Evolutionary conservation across 768 basidiomycete species (phyloP).

Genomic region (Agaricus subrufescens): DNA sequence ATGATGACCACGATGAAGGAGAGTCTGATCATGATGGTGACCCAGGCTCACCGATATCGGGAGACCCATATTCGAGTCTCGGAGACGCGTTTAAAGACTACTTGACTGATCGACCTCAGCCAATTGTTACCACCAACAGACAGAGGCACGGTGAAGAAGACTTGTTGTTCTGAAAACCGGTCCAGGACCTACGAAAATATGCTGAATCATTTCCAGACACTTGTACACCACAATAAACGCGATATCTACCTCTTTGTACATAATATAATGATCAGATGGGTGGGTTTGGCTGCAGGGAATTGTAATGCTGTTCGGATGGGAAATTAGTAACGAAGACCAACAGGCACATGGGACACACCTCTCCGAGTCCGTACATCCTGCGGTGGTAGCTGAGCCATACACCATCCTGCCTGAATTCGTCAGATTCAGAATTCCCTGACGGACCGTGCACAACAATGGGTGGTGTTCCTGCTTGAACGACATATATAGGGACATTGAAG

Average conservation of each 20-base stretch:
- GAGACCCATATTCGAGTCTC: slow-evolving; percentile 83
- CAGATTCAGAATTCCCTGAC: slow-evolving; percentile 24
- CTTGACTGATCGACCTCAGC: slow-evolving; percentile 66
- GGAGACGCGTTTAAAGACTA: slow-evolving; percentile 75
- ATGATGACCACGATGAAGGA: slow-evolving; percentile 25
- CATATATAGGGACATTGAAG: slow-evolving; percentile 83
- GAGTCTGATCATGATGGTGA: slow-evolving; percentile 18
- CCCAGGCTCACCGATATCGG: slow-evolving; percentile 23
- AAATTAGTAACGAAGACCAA: slow-evolving; percentile 2
- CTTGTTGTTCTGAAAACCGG: slow-evolving; percentile 48
- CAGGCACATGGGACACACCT: slow-evolving; percentile 47
- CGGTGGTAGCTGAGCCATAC: slow-evolving; percentile 89
- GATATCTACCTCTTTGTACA: not conserved
- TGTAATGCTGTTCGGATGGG: slow-evolving; percentile 65
- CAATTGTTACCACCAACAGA: slow-evolving; percentile 42
- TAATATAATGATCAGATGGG: slow-evolving; percentile 12
- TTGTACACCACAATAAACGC: slow-evolving; percentile 11
- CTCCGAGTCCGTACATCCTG: slow-evolving; percentile 92
- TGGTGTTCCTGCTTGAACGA: slow-evolving; percentile 81
- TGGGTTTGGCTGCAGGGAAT: slow-evolving; percentile 65
- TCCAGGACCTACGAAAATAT: not conserved
- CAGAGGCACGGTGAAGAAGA: slow-evolving; percentile 55
- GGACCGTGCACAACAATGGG: slow-evolving; percentile 82
- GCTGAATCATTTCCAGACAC: slow-evolving; percentile 1
- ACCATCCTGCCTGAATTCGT: slow-evolving; percentile 29